Conservation (phyloP, 1,284 basidiomycete genomes). For the Naganishia cerealis region DNA sequence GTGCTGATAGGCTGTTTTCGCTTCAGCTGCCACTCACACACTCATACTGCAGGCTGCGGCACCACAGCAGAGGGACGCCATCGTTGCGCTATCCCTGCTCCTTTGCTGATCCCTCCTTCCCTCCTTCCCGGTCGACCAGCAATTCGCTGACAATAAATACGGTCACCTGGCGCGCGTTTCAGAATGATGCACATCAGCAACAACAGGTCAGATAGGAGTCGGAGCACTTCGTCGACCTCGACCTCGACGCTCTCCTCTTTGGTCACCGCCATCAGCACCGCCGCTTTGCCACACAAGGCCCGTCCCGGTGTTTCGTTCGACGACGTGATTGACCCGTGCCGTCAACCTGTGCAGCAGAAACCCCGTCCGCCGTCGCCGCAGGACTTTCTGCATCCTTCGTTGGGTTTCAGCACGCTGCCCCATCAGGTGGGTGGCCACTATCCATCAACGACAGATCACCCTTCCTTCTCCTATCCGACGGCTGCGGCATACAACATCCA, state of each 20-base stretch:
- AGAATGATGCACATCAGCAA: background rate
- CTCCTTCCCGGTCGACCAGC: background rate
- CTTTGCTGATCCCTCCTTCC: constrained; percentile 7
- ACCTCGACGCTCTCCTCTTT: constrained; percentile 25
- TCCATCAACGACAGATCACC: constrained; percentile 12
- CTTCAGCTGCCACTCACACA: constrained; percentile 10
- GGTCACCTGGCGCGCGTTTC: constrained; percentile 2
- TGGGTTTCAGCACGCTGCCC: background rate
- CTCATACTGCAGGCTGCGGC: background rate
- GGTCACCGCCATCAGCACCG: constrained; percentile 5
- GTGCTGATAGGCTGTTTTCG: background rate
- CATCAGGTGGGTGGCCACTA: constrained; percentile 11
- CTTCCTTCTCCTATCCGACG: constrained; percentile 18
- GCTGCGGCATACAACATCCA: constrained; percentile 21
- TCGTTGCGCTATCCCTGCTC: background rate
- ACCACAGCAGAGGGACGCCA: constrained; percentile 8
- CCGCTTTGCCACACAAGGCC: background rate
- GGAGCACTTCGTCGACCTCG: constrained; percentile 9
- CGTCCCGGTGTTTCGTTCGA: background rate
- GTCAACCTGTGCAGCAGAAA: constrained; percentile 7
- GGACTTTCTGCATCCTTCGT: constrained; percentile 21
- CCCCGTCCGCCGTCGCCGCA: constrained; percentile 16
- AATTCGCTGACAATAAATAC: constrained; percentile 15
- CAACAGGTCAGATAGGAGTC: constrained; percentile 5
- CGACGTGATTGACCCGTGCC: constrained; percentile 1